phyloP scores from a whole-genome alignment of 768 basidiomycete genomes.

The Kockovaella imperatae region DNA sequence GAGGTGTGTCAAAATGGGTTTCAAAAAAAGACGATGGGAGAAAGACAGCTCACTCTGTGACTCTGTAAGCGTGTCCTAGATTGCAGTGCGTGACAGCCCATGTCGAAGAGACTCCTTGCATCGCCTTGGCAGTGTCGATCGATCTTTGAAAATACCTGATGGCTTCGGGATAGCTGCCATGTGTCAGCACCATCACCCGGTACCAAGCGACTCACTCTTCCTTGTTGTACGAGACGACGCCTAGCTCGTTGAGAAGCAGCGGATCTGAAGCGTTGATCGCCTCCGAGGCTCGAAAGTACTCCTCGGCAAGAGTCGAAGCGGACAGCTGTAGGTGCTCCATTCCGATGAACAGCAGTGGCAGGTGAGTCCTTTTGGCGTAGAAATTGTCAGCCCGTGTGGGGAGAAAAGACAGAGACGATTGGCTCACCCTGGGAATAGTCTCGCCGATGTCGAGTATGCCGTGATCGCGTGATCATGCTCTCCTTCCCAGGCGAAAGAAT shows the following conservation, averaged over 20 bases:
- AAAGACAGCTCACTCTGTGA: slow-evolving; percentile 56
- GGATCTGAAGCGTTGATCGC: slow-evolving; percentile 79
- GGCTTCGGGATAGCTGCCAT: slow-evolving; percentile 63
- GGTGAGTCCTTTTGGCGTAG: slow-evolving; percentile 77
- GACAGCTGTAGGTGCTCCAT: slow-evolving; percentile 95
- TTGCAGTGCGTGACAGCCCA: slow-evolving; percentile 91
- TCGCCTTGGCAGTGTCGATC: slow-evolving; percentile 70
- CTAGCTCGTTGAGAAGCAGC: slow-evolving; percentile 80
- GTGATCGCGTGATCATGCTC: slow-evolving; percentile 98
- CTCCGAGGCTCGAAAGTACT: slow-evolving; percentile 75
- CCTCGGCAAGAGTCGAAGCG: slow-evolving; percentile 71
- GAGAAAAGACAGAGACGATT: not conserved
- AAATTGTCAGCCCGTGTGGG: too few relatives aligned
- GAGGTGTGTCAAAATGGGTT: not conserved
- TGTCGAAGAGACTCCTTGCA: slow-evolving; percentile 71
- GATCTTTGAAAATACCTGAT: slow-evolving; percentile 64
- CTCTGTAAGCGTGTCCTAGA: slow-evolving; percentile 79
- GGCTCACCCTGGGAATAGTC: slow-evolving; percentile 82
- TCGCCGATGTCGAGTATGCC: slow-evolving; percentile 91
- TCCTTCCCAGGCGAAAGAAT: slow-evolving; percentile 92
- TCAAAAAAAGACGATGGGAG: not conserved
- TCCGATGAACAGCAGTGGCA: slow-evolving; percentile 90
- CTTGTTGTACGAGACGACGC: slow-evolving; percentile 83
- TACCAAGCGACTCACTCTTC: slow-evolving; percentile 53
- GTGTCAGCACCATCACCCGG: not conserved